A percentile compares a stretch with the other conserved stretches of the same genome.
These are phyloP conservation scores for Agapanthus africanus DNA, from an alignment of 106 monocot species.

Conservation along the genomic window DNA sequence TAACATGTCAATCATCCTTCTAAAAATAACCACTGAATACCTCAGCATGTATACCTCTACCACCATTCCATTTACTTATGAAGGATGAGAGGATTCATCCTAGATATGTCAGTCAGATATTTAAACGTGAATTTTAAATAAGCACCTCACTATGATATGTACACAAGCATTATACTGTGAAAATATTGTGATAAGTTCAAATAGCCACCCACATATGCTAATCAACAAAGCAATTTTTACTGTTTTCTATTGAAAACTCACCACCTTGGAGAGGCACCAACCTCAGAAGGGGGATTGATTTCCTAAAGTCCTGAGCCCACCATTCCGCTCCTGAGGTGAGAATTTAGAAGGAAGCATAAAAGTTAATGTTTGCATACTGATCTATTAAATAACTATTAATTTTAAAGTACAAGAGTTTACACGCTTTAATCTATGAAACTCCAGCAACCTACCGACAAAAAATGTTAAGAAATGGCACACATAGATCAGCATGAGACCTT, in stretches of 20 bases:
- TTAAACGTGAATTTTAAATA: too few species aligned
- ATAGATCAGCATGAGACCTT: conserved; percentile 98
- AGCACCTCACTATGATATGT: too few species aligned
- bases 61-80: too few species aligned
- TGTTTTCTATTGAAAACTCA: conserved; percentile 30
- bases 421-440: not conserved
- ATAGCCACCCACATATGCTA: too few species aligned
- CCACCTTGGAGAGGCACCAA: conserved; percentile 54
- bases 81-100: too few species aligned
- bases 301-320: conserved; percentile 93
- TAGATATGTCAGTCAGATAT: too few species aligned
- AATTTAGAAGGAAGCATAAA: not conserved
- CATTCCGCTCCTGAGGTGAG: conserved; percentile 72
- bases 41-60: too few species aligned
- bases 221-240: too few species aligned
- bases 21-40: too few species aligned
- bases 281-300: conserved; percentile 51
- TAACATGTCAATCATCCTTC: too few species aligned
- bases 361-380: not conserved
- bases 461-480: conserved; percentile 76
- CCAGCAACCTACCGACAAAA: conserved; percentile 60
- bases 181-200: too few species aligned
- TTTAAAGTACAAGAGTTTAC: not conserved
- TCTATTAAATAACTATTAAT: not conserved
- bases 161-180: too few species aligned